These are phyloP conservation scores for Buddleja alternifolia DNA, from an alignment of 257 asterid genomes.

Conservation along the genomic window DNA sequence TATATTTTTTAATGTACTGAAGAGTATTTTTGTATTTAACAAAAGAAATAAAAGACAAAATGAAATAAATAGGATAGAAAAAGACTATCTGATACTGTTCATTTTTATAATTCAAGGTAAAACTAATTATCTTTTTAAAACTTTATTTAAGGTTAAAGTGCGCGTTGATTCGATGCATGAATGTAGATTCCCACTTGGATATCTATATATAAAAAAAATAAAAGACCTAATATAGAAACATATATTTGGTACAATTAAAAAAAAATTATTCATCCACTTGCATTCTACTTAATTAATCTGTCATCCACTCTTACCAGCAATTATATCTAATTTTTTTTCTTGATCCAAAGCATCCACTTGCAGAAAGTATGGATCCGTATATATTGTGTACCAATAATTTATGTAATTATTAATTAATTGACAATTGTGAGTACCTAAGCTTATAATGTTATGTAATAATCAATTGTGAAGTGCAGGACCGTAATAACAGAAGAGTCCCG, in stretches of 20 bases:
- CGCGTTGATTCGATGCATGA: not conserved
- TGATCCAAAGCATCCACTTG: constrained; percentile 29
- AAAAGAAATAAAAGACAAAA: no score
- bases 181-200: not conserved
- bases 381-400: not conserved
- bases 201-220: not conserved
- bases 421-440: no score
- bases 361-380: not conserved
- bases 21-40: no score
- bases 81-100: no score
- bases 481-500: not conserved
- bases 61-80: no score
- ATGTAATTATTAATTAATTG: not conserved
- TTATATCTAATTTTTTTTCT: constrained; percentile 8
- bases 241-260: no score
- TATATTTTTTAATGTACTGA: no score
- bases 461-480: not conserved
- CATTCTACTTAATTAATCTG: constrained; percentile 20
- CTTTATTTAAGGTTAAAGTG: not conserved
- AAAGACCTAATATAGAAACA: not conserved
- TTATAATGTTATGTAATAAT: not conserved
- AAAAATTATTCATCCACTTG: constrained; percentile 30
- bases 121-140: no score
- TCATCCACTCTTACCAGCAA: not conserved
- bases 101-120: no score